These are phyloP conservation scores for Sisymbrium irio DNA, from an alignment of 345 rosid species.

Conservation along the genomic window DNA sequence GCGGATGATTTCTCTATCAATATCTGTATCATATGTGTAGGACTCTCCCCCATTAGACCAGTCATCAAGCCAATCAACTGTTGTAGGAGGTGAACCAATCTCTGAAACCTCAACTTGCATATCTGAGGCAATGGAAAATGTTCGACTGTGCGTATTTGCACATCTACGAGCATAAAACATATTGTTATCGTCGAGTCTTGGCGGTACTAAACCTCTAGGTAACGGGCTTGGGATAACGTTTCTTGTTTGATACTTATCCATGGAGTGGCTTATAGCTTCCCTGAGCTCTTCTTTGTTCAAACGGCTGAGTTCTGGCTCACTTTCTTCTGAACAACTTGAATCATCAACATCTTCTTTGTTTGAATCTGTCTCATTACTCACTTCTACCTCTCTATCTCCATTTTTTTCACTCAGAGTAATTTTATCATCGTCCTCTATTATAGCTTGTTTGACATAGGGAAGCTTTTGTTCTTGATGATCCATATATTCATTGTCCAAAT, in stretches of 20 bases:
- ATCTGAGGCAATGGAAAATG: constrained; percentile 85
- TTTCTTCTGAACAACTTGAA: constrained; percentile 39
- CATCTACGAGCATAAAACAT: constrained; percentile 34
- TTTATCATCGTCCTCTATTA: background rate
- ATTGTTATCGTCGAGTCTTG: constrained; percentile 39
- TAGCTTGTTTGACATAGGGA: background rate
- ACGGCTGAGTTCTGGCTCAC: constrained; percentile 25
- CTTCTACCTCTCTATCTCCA: background rate
- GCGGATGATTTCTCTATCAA: constrained; percentile 45
- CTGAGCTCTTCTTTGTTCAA: constrained; percentile 14
- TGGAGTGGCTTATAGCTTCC: constrained; percentile 38
- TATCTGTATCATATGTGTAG: constrained; percentile 54
- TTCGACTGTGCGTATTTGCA: constrained; percentile 29
- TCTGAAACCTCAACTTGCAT: constrained; percentile 97
- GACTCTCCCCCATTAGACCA: constrained; percentile 61
- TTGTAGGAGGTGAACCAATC: constrained; percentile 65
- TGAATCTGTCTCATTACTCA: constrained; percentile 36
- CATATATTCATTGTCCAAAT: constrained; percentile 34
- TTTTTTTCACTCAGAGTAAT: background rate
- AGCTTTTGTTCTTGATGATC: constrained; percentile 17
- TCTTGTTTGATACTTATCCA: constrained; percentile 30
- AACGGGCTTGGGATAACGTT: constrained; percentile 34
- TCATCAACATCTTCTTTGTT: constrained; percentile 33
- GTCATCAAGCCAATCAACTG: constrained; percentile 49
- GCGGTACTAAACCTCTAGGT: constrained; percentile 43